These are phyloP conservation scores for Lathyrus sativus DNA, from an alignment of 306 rosid genomes.

Conservation along the genomic window DNA sequence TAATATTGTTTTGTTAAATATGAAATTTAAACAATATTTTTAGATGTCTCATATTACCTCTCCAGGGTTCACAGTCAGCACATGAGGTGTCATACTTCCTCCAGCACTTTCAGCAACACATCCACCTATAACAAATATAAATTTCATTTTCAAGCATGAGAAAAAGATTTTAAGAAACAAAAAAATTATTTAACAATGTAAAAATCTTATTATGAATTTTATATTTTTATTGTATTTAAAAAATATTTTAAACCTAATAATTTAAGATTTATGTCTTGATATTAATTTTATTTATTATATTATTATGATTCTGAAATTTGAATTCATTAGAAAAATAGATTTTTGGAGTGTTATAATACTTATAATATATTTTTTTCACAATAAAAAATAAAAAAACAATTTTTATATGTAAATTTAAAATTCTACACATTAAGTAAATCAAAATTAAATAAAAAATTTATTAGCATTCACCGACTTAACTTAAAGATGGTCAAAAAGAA, in stretches of 20 bases:
- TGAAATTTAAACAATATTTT: constrained; percentile 4
- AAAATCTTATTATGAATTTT: neutral
- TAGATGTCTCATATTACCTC: constrained; percentile 44
- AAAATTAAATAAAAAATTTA: too few relatives aligned
- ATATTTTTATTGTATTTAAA: neutral
- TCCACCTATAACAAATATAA: constrained; percentile 42
- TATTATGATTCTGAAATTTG: neutral
- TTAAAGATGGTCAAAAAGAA: too few relatives aligned
- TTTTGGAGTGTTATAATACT: too few relatives aligned
- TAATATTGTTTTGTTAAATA: neutral
- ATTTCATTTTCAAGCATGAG: constrained; percentile 1
- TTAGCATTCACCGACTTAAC: too few relatives aligned
- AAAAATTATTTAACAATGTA: too few relatives aligned
- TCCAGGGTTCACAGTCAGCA: constrained; percentile 42
- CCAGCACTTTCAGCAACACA: constrained; percentile 50
- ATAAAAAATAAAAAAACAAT: too few relatives aligned
- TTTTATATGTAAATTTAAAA: too few relatives aligned
- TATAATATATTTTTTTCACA: too few relatives aligned
- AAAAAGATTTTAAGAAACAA: neutral
- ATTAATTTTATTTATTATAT: constrained; percentile 1
- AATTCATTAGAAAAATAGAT: neutral
- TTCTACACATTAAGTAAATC: too few relatives aligned
- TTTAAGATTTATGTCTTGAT: neutral
- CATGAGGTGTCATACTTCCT: constrained; percentile 50
- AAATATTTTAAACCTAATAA: neutral